Percentiles rank a stretch among this genome's conserved stretches.
Evolutionary conservation across 225 moss, liverwort and hornwort genomes (phyloP).

Genomic region (Polytrichum commune): DNA sequence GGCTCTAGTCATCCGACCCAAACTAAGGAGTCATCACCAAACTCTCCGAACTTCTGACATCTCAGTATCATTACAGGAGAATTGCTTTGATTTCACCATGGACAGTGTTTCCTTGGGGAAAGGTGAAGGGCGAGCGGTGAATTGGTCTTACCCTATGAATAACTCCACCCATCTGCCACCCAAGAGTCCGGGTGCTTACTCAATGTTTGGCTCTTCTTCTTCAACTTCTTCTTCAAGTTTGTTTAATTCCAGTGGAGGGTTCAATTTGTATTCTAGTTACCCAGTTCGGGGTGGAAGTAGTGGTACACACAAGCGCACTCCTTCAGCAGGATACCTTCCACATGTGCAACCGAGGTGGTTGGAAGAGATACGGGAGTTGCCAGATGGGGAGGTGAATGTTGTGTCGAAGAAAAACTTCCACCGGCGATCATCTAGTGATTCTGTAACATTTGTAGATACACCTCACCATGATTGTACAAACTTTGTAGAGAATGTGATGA

Average conservation of each 20-base stretch:
- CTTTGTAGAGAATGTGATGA: conserved; percentile 69
- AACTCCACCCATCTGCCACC: conserved; percentile 92
- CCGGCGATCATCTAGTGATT: conserved; percentile 91
- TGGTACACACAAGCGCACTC: conserved; percentile 71
- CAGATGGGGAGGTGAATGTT: conserved; percentile 35
- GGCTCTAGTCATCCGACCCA: no score
- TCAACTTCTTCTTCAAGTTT: conserved; percentile 47
- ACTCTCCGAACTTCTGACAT: no score
- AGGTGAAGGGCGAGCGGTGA: conserved; percentile 65
- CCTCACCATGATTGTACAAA: conserved; percentile 61
- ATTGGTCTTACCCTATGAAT: conserved; percentile 98
- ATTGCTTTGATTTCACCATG: conserved; percentile 16
- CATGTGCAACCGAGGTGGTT: conserved; percentile 72
- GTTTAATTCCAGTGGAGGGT: conserved; percentile 45
- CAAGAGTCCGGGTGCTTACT: conserved; percentile 69
- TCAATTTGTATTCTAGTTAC: conserved; percentile 35
- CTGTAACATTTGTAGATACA: conserved; percentile 76
- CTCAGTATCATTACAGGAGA: no score
- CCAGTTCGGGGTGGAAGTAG: conserved; percentile 44
- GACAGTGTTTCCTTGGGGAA: conserved; percentile 30
- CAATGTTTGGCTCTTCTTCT: conserved; percentile 49
- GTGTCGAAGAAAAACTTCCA: conserved; percentile 76
- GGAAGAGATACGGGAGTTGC: conserved; percentile 64
- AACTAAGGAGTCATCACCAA: no score
- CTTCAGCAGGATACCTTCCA: conserved; percentile 75